These are phyloP conservation scores for Ceratocystis colombiana DNA, from an alignment of 2,329 filamentous ascomycete genomes.

Conservation along the genomic window DNA sequence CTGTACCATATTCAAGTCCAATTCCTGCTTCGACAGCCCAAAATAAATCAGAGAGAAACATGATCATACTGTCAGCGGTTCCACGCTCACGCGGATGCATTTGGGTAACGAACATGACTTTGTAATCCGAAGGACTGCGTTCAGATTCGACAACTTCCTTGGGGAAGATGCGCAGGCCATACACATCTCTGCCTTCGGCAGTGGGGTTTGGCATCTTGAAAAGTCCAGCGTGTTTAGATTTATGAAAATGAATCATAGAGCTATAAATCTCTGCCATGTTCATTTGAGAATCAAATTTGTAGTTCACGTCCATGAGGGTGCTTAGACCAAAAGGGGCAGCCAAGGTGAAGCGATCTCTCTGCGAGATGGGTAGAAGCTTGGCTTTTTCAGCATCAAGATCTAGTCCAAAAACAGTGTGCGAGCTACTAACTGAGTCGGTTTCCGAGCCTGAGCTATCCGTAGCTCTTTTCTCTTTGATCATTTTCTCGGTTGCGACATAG, in stretches of 20 bases:
- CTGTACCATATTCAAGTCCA: constrained; percentile 44
- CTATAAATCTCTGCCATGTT: constrained; percentile 39
- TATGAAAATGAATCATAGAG: constrained; percentile 37
- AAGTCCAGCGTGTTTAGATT: constrained; percentile 34
- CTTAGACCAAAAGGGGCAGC: constrained; percentile 31
- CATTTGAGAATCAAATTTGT: constrained; percentile 35
- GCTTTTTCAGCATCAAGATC: background rate
- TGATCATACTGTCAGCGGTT: constrained; percentile 46
- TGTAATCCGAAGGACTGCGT: constrained; percentile 31
- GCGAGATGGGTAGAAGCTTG: constrained; percentile 3
- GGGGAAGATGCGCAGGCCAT: constrained; percentile 32
- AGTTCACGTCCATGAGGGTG: constrained; percentile 31
- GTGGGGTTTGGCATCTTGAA: constrained; percentile 39
- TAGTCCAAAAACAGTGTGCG: background rate
- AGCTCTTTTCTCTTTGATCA: background rate
- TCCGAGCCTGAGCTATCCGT: background rate
- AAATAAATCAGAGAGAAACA: constrained; percentile 49
- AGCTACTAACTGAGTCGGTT: no score
- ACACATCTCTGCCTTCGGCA: constrained; percentile 35
- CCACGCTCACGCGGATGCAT: constrained; percentile 51
- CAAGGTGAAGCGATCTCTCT: background rate
- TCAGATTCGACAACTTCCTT: constrained; percentile 9
- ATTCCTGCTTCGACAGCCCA: constrained; percentile 41
- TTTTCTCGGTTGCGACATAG: background rate
- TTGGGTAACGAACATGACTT: constrained; percentile 44